Evolutionary conservation across 1,284 basidiomycete species (phyloP).

Genomic region (Apiotrichum laibachii): DNA sequence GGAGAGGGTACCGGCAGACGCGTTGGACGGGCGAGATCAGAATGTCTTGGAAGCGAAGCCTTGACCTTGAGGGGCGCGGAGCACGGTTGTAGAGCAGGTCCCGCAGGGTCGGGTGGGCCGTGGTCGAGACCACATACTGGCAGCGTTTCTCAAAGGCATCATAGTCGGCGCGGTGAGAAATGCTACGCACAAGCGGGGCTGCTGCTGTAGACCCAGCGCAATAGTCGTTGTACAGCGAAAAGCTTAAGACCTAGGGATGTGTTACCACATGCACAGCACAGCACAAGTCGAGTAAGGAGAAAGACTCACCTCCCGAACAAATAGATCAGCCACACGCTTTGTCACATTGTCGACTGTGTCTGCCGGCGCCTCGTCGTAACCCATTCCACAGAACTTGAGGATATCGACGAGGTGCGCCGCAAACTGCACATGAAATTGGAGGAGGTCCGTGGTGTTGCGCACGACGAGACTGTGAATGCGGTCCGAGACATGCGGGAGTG

Average conservation of each 20-base stretch:
- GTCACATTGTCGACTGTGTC: constrained; percentile 56
- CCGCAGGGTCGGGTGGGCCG: constrained; percentile 35
- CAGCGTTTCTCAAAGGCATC: constrained; percentile 75
- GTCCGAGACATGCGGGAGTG: constrained; percentile 47
- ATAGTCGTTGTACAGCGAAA: constrained; percentile 74
- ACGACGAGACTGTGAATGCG: constrained; percentile 54
- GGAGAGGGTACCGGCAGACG: constrained; percentile 85
- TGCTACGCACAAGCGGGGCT: constrained; percentile 64
- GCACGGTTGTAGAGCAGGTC: constrained; percentile 39
- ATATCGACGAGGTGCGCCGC: constrained; percentile 55
- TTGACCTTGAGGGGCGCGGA: constrained; percentile 28
- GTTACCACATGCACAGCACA: background rate
- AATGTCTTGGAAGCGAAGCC: constrained; percentile 66
- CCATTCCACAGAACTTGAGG: constrained; percentile 57
- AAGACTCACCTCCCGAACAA: constrained; percentile 62
- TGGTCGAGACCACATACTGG: constrained; percentile 54
- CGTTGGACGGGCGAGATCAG: constrained; percentile 86
- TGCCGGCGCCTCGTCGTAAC: constrained; percentile 39
- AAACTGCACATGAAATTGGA: constrained; percentile 70
- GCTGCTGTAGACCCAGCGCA: constrained; percentile 81
- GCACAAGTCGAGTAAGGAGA: background rate
- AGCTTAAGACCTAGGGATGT: constrained; percentile 61
- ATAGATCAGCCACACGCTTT: constrained; percentile 60
- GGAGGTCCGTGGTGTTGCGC: constrained; percentile 71
- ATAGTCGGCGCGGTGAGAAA: constrained; percentile 65